These are phyloP conservation scores for Alternaria alternata DNA, from an alignment of 2,329 filamentous ascomycete species.

Conservation along the genomic window DNA sequence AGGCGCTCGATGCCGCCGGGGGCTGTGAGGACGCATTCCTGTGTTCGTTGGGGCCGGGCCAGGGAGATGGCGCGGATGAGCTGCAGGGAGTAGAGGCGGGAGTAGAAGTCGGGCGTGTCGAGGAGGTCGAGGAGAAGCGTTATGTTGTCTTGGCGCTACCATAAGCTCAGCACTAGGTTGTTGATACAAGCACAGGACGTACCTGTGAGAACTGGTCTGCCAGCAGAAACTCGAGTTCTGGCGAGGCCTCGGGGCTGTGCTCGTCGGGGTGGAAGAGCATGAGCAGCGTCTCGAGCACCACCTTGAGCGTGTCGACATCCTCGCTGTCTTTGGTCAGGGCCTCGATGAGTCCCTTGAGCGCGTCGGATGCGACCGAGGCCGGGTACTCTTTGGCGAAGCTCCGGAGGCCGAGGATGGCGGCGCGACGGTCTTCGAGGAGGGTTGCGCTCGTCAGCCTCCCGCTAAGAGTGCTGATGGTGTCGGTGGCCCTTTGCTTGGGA, in stretches of 20 bases:
- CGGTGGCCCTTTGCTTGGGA: conserved; percentile 93
- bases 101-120: conserved; percentile 87
- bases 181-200: conserved; percentile 36
- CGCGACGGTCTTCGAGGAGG: conserved; percentile 90
- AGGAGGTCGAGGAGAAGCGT: conserved; percentile 88
- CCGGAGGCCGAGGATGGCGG: conserved; percentile 88
- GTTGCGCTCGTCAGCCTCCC: conserved; percentile 87
- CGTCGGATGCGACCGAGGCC: conserved; percentile 91
- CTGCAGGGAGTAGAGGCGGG: conserved; percentile 88
- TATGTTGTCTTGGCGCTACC: conserved; percentile 90
- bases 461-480: conserved; percentile 91
- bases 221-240: conserved; percentile 94
- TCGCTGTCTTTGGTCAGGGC: conserved; percentile 87
- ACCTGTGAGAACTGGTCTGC: conserved; percentile 97
- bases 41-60: conserved; percentile 87
- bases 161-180: conserved; percentile 59
- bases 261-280: conserved; percentile 83
- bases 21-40: conserved; percentile 91
- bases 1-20: conserved; percentile 87
- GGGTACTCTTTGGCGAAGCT: conserved; percentile 98
- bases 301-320: conserved; percentile 95
- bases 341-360: conserved; percentile 85
- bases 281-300: conserved; percentile 91
- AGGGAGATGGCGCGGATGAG: conserved; percentile 85
- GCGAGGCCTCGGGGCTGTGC: conserved; percentile 82